Conservation (phyloP, 768 basidiomycete species). For the Lactifluus subvellereus region DNA sequence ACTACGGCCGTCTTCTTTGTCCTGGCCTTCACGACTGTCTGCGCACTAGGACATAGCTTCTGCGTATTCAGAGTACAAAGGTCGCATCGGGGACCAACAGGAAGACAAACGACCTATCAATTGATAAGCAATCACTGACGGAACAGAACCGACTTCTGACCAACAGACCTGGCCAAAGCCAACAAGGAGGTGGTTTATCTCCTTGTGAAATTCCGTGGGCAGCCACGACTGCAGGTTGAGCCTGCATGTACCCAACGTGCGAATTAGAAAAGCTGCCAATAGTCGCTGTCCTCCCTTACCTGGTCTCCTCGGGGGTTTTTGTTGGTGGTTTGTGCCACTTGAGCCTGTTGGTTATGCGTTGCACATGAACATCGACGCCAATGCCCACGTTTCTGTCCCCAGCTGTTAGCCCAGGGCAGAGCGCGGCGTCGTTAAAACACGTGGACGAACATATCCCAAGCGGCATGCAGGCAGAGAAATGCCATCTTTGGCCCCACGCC, state of each 20-base stretch:
- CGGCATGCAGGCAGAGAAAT: slow-evolving; percentile 74
- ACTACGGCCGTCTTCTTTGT: slow-evolving; percentile 3
- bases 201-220: slow-evolving; percentile 60
- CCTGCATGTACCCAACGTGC: slow-evolving; percentile 32
- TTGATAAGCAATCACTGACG: background rate
- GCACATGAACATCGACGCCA: slow-evolving; percentile 95
- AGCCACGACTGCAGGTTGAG: slow-evolving; percentile 82
- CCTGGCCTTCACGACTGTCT: slow-evolving; percentile 28
- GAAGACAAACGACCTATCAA: slow-evolving; percentile 57
- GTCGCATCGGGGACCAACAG: slow-evolving; percentile 60
- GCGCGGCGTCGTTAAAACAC: background rate
- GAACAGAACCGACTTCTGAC: background rate
- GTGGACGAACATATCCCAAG: slow-evolving; percentile 68
- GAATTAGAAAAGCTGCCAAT: background rate
- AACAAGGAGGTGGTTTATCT: slow-evolving; percentile 77
- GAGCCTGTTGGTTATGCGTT: slow-evolving; percentile 88
- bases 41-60: slow-evolving; percentile 64
- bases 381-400: slow-evolving; percentile 72
- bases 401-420: background rate
- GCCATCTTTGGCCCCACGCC: slow-evolving; percentile 99
- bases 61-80: slow-evolving; percentile 50
- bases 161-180: slow-evolving; percentile 73
- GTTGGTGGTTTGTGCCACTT: slow-evolving; percentile 89
- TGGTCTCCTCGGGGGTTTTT: slow-evolving; percentile 81
- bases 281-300: slow-evolving; percentile 37